Conservation (phyloP, 2,329 filamentous ascomycete species). For the Curvularia verruculosa region DNA sequence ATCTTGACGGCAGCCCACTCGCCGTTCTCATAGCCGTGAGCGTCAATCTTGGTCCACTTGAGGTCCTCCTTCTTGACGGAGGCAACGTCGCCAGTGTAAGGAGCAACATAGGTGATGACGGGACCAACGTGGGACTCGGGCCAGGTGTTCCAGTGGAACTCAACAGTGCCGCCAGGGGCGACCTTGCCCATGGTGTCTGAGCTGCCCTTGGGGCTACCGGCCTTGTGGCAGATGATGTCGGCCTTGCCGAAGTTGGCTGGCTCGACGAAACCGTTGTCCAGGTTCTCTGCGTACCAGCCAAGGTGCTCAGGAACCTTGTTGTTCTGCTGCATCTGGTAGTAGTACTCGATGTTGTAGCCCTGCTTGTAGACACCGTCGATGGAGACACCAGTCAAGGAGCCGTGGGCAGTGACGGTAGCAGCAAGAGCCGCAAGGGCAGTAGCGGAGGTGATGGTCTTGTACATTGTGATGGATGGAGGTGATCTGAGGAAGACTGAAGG, state of each 20-base stretch:
- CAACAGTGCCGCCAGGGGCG: conserved; percentile 64
- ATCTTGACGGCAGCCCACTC: conserved; percentile 48
- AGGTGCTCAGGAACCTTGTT: conserved; percentile 40
- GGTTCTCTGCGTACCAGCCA: conserved; percentile 54
- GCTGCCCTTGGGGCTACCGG: conserved; percentile 53
- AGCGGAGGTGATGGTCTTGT: conserved; percentile 35
- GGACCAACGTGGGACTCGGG: conserved; percentile 48
- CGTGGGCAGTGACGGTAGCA: conserved; percentile 55
- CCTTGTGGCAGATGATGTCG: conserved; percentile 67
- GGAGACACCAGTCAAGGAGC: conserved; percentile 53
- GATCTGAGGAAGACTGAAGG: conserved; percentile 21
- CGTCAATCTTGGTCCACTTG: conserved; percentile 50
- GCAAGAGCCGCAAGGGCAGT: conserved; percentile 44
- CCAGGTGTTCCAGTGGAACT: conserved; percentile 59
- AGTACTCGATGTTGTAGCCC: conserved; percentile 52
- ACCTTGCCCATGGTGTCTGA: conserved; percentile 58
- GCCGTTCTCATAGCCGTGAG: conserved; percentile 37
- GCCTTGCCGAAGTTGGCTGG: conserved; percentile 34
- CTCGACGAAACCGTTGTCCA: conserved; percentile 47
- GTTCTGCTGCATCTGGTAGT: conserved; percentile 43
- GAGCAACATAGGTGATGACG: conserved; percentile 49
- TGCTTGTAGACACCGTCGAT: conserved; percentile 56
- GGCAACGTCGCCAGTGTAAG: conserved; percentile 39
- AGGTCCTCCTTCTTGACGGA: conserved; percentile 45
- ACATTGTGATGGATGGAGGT: conserved; percentile 31